Evolutionary conservation across 208 protist species (phyloP).

Genomic region (Acanthamoeba castellanii): DNA sequence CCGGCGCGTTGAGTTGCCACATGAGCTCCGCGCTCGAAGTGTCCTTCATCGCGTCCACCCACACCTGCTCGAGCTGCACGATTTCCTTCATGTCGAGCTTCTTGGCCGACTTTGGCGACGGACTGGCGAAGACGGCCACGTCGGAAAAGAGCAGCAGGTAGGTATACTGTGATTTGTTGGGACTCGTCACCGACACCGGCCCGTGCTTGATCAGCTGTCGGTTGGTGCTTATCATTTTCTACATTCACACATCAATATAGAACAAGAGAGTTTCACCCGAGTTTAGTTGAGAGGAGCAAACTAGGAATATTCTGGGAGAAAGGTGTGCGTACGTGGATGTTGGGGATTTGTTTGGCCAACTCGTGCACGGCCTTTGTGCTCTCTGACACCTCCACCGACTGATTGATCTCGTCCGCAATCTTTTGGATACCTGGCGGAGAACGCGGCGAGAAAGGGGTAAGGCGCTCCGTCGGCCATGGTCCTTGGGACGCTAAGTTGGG

Average conservation of each 20-base stretch:
- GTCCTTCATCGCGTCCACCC: slow-evolving; percentile 57
- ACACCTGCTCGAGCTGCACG: slow-evolving; percentile 44
- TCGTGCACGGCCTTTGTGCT: slow-evolving; percentile 43
- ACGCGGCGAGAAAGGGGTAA: neutral
- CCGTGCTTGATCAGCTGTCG: slow-evolving; percentile 56
- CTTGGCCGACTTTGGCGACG: slow-evolving; percentile 5
- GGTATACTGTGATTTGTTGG: slow-evolving; percentile 10
- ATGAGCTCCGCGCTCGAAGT: slow-evolving; percentile 4
- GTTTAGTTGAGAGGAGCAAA: neutral
- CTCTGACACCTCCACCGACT: slow-evolving; percentile 28
- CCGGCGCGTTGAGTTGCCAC: slow-evolving; percentile 45
- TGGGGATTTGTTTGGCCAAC: slow-evolving; percentile 19
- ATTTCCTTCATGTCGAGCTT: slow-evolving; percentile 57
- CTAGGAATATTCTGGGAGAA: neutral
- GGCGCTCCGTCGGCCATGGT: neutral
- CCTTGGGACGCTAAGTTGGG: no score
- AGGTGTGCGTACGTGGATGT: slow-evolving; percentile 13
- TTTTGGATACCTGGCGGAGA: neutral
- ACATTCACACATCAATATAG: neutral
- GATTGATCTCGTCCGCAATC: slow-evolving; percentile 56
- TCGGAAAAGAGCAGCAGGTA: slow-evolving; percentile 63
- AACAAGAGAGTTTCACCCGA: no score
- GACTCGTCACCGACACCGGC: neutral
- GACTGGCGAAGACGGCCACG: slow-evolving; percentile 15
- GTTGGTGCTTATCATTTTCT: slow-evolving; percentile 2